phyloP scores from a whole-genome alignment of 176 grass and related monocot genomes.

The Ampelocalamus luodianensis region DNA sequence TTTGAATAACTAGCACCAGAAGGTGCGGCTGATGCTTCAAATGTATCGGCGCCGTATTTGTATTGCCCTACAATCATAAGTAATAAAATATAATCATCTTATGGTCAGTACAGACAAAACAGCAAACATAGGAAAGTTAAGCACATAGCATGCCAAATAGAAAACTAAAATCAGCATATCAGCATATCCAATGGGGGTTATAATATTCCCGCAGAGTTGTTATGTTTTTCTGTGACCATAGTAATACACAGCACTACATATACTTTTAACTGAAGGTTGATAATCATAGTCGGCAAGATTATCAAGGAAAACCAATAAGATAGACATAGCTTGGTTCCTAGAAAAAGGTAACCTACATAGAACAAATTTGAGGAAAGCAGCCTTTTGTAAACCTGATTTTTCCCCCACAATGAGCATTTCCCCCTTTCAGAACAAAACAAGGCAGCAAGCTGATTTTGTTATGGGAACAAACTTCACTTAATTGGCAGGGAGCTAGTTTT shows the following conservation, averaged over 20 bases:
- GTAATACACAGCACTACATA: background rate
- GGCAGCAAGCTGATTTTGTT: background rate
- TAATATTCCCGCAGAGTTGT: background rate
- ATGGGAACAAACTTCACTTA: slow-evolving; percentile 3
- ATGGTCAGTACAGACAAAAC: background rate
- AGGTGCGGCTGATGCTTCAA: slow-evolving; percentile 71
- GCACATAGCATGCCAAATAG: background rate
- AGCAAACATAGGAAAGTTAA: background rate
- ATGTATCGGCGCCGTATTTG: slow-evolving; percentile 49
- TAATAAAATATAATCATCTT: background rate
- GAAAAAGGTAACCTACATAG: background rate
- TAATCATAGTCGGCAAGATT: background rate
- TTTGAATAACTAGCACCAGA: slow-evolving; percentile 77
- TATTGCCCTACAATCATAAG: slow-evolving; percentile 62
- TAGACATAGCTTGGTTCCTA: background rate
- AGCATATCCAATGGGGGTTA: background rate
- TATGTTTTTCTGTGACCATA: background rate
- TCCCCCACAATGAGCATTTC: background rate
- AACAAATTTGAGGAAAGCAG: background rate
- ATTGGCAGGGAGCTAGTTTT: background rate
- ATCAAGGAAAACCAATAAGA: slow-evolving; percentile 6
- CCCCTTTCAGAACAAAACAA: background rate
- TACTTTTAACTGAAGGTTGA: background rate
- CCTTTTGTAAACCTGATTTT: background rate
- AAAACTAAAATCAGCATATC: slow-evolving; percentile 8